Evolutionary conservation across 257 asterid species (phyloP).

Genomic region (Orobanche coerulescens): DNA sequence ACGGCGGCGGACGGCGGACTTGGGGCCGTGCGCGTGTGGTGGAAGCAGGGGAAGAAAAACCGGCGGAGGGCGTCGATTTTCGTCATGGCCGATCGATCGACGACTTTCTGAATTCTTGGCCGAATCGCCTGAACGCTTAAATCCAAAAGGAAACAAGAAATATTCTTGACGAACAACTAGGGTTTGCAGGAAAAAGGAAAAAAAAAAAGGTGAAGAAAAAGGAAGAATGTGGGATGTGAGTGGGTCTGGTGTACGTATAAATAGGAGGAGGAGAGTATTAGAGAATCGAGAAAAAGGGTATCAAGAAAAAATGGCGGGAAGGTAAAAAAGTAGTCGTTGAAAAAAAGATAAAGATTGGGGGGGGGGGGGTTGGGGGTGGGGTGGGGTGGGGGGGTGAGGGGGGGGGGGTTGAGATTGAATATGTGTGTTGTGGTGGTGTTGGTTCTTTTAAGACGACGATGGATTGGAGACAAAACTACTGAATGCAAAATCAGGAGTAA

Average conservation of each 20-base stretch:
- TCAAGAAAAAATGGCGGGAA: constrained; percentile 55
- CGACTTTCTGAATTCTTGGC: neutral
- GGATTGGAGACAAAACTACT: constrained; percentile 18
- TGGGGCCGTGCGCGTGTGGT: constrained; percentile 43
- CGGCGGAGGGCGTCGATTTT: constrained; percentile 76
- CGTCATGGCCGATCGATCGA: constrained; percentile 35
- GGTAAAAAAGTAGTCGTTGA: constrained; percentile 23
- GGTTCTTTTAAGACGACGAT: constrained; percentile 7
- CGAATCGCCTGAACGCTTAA: neutral
- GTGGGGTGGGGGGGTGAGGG: too few species aligned
- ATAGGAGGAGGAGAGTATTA: neutral
- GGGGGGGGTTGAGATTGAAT: too few species aligned
- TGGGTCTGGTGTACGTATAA: neutral
- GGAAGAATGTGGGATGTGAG: neutral
- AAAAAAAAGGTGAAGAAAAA: neutral
- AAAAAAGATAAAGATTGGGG: too few species aligned
- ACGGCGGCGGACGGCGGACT: constrained; percentile 29
- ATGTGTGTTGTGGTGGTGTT: neutral
- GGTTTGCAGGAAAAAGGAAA: neutral
- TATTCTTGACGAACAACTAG: neutral
- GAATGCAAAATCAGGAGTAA: constrained; percentile 18
- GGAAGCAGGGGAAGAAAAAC: constrained; percentile 68
- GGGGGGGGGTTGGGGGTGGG: too few species aligned
- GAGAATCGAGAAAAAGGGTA: too few species aligned
- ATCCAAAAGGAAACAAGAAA: neutral